Base-by-base conservation (phyloP, 139 green algal species). In the Coelastrella sp. region DNA sequence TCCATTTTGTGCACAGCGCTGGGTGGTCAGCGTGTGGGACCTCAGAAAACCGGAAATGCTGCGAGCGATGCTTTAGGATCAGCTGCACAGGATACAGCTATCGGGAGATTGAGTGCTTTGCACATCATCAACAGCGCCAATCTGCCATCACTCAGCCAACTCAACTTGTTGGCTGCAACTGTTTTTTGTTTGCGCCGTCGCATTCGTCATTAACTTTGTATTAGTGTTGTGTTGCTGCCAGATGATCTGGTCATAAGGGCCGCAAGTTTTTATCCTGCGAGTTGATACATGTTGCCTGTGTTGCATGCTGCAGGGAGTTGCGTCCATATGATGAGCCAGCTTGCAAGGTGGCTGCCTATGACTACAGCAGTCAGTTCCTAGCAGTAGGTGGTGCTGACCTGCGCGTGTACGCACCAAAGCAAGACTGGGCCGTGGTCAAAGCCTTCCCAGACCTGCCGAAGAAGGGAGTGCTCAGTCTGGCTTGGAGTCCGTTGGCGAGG, bases 301-400 rank as follows among this genome's bases (percentile, higher is more conserved):
- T 5, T 13, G 32, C 47, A 23, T 59, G 47, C 65, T 78, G 78
- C 92, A 95, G 93, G 92, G 94, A 90, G 22, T 90, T 98, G 89
- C 88, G 89, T 0, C 95, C 95, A 0, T 98, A 96, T 76, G 95
- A 94, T 32, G 93, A 89, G 22, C 65, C 77, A 10, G 80, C 92
- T 7, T 94, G 92, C 86, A 90, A 91, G n/a, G 73, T 83, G 3
- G 94, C 97, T 3, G 76, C 94, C 73, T 98, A 91, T 74, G 97
- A 99, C 92, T 85, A 95, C 93, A 96, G 91, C 22, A 97, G 97
- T 2, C 94, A 96, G 71, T 99, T 97, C 91, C 91, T 99, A 59
- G 98, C 96, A 1, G 95, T 97, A 2, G 97, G 96, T 32, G 98
- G 98, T 3, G 65, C 90, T 10, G 95, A 97, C 20, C 94, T 93